phyloP scores from a whole-genome alignment of 2,329 filamentous ascomycete genomes.

The Fusarium sp. region DNA sequence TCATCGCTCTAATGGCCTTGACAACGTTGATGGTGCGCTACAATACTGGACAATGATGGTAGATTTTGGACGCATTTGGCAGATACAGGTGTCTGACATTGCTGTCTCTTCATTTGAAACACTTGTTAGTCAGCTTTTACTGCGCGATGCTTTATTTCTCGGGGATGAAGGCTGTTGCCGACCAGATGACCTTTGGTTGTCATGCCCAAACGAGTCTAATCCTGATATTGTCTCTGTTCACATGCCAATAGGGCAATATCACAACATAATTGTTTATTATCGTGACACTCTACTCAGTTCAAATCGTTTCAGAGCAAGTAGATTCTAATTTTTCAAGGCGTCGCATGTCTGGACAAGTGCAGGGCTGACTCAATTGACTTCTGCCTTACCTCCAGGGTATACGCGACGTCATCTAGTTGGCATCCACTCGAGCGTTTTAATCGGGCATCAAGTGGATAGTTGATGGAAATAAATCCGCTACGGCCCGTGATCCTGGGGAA shows the following conservation, averaged over 20 bases:
- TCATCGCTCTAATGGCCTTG: rapidly evolving
- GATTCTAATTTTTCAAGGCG: rapidly evolving
- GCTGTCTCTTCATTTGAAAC: rapidly evolving
- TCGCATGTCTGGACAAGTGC: no score
- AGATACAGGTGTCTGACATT: background rate
- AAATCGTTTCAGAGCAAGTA: rapidly evolving
- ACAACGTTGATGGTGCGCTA: rapidly evolving
- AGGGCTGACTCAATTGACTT: background rate
- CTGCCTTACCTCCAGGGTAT: background rate
- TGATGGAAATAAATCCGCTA: background rate
- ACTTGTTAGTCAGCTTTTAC: rapidly evolving
- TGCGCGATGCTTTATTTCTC: rapidly evolving
- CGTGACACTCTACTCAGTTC: no score
- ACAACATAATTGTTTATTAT: background rate
- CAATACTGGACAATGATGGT: background rate
- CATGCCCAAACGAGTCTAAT: no score
- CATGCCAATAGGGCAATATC: background rate
- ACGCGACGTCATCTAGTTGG: background rate
- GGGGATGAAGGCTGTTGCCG: background rate
- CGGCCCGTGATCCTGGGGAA: background rate
- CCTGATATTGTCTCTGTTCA: background rate
- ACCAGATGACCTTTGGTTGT: background rate
- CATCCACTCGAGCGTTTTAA: background rate
- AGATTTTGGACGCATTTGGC: rapidly evolving
- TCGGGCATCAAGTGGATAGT: background rate